These are phyloP conservation scores for Moniliophthora roreri DNA, from an alignment of 1,284 basidiomycete species.

Conservation along the genomic window DNA sequence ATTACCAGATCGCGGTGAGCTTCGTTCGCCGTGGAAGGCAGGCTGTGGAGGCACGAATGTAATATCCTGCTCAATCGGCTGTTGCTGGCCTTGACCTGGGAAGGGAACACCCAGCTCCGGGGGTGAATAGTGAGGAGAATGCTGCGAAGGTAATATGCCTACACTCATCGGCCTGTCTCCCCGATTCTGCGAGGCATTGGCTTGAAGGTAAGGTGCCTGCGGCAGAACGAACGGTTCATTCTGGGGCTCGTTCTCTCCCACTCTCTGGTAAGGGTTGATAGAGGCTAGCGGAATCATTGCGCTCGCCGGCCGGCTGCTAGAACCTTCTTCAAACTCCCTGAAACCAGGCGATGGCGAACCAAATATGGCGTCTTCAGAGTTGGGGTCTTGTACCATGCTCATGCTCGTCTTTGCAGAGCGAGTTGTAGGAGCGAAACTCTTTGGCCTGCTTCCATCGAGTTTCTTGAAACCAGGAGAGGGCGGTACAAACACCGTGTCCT, in stretches of 20 bases:
- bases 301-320: conserved; percentile 30
- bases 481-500: conserved; percentile 64
- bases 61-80: conserved; percentile 17
- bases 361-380: conserved; percentile 20
- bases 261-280: not conserved
- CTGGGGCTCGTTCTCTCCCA: not conserved
- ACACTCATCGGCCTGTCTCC: conserved; percentile 18
- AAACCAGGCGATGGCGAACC: conserved; percentile 16
- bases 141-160: conserved; percentile 12
- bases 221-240: conserved; percentile 8
- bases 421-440: conserved; percentile 16
- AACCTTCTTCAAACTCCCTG: conserved; percentile 27
- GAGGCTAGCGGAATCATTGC: conserved; percentile 11
- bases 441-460: conserved; percentile 31
- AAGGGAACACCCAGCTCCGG: not conserved
- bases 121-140: not conserved
- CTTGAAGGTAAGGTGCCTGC: conserved; percentile 3
- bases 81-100: conserved; percentile 2
- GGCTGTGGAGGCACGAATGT: conserved; percentile 20
- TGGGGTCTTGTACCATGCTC: conserved; percentile 7
- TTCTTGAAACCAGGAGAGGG: conserved; percentile 64
- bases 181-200: conserved; percentile 1
- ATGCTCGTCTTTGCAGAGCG: conserved; percentile 15
- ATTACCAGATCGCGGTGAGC: not conserved
- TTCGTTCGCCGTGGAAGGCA: conserved; percentile 16